A percentile compares a stretch with the other conserved stretches of the same genome.
These are phyloP conservation scores for Themeda triandra DNA, from an alignment of 176 grass and related monocot genomes.

Conservation along the genomic window DNA sequence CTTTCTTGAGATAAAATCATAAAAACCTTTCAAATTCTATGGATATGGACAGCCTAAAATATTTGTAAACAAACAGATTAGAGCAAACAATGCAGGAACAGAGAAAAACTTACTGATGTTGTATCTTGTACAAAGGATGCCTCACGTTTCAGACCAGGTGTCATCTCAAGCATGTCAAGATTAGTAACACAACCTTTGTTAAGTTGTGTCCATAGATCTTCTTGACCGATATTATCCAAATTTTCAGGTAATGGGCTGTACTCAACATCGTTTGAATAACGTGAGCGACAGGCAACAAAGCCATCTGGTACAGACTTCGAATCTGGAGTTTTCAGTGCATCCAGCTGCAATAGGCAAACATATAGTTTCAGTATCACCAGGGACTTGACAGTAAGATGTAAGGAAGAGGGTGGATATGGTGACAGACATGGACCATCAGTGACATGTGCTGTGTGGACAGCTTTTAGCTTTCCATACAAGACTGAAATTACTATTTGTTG, in stretches of 20 bases:
- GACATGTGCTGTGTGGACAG: neutral
- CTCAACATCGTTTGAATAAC: conserved; percentile 47
- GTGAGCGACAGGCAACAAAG: conserved; percentile 56
- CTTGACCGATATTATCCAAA: conserved; percentile 49
- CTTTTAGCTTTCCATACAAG: neutral
- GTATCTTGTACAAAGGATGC: conserved; percentile 28
- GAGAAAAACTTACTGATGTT: conserved; percentile 40
- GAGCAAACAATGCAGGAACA: neutral
- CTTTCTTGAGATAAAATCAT: neutral
- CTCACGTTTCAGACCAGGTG: conserved; percentile 43
- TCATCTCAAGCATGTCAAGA: conserved; percentile 80
- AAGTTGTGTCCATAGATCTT: conserved; percentile 71
- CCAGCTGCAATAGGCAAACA: conserved; percentile 32
- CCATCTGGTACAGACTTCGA: conserved; percentile 42
- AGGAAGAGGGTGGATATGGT: neutral
- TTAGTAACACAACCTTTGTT: conserved; percentile 80
- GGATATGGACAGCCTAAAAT: neutral
- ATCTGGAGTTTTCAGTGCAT: conserved; percentile 71
- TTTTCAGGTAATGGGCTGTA: conserved; percentile 68
- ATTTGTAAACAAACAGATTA: conserved; percentile 4
- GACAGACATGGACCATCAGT: conserved; percentile 16
- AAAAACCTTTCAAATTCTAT: neutral
- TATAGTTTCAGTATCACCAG: neutral
- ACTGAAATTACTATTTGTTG: neutral
- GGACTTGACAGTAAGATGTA: neutral